phyloP scores from a whole-genome alignment of 345 rosid genomes.

The Murraya paniculata region DNA sequence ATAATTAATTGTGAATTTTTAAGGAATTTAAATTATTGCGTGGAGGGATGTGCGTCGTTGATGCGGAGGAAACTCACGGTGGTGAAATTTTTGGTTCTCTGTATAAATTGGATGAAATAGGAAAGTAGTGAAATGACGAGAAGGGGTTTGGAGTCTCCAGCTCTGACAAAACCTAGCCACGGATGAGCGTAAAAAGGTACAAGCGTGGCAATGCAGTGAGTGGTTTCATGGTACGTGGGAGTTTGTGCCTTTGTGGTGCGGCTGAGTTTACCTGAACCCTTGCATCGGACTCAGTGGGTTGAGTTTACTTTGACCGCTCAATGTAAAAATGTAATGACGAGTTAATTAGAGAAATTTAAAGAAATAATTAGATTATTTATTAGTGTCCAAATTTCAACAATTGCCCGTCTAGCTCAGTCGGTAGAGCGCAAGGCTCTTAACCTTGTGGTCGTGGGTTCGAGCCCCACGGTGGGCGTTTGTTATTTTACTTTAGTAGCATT shows the following conservation, averaged over 20 bases:
- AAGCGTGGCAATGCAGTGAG: background rate
- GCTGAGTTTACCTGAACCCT: background rate
- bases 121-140: background rate
- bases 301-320: background rate
- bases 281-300: background rate
- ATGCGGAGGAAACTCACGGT: slow-evolving; percentile 11
- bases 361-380: rapidly evolving
- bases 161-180: background rate
- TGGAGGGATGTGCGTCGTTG: background rate
- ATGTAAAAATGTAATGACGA: too few species aligned
- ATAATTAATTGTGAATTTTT: background rate
- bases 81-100: background rate
- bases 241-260: background rate
- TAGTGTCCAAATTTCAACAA: rapidly evolving
- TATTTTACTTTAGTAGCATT: background rate
- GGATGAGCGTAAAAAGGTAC: background rate
- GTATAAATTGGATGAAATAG: background rate
- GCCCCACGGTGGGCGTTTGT: slow-evolving; percentile 43
- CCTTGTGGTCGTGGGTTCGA: slow-evolving; percentile 61
- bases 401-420: slow-evolving; percentile 45
- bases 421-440: slow-evolving; percentile 57
- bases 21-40: background rate
- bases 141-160: background rate
- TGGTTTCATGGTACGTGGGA: background rate
- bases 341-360: too few species aligned